A percentile compares a stretch with the other conserved stretches of the same genome.
Evolutionary conservation across 1,284 basidiomycete genomes (phyloP).

Genomic region (Moesziomyces sp.): DNA sequence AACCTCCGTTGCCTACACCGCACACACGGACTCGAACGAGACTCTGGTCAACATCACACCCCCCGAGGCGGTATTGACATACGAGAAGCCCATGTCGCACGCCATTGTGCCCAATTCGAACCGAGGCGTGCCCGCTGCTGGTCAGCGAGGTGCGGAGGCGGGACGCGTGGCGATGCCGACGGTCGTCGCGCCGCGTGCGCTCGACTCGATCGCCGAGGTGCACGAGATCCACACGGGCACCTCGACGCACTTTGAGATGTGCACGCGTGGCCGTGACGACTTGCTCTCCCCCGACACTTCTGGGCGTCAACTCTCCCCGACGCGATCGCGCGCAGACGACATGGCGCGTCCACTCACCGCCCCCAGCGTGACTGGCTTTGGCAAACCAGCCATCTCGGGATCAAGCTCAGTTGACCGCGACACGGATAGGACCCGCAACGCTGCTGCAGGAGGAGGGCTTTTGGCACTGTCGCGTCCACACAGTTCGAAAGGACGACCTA

Average conservation of each 20-base stretch:
- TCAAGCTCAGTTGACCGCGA: not conserved
- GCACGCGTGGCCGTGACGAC: not conserved
- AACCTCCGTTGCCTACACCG: no score
- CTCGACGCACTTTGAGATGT: not conserved
- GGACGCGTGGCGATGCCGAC: not conserved
- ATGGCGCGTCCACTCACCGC: not conserved
- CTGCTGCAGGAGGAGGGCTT: no score
- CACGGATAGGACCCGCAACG: not conserved
- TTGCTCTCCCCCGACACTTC: not conserved
- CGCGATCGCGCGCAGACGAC: not conserved
- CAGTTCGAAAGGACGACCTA: slow-evolving; percentile 4
- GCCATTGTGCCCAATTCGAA: no score
- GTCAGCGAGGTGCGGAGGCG: no score
- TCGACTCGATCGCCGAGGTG: slow-evolving; percentile 37
- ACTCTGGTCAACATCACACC: not conserved
- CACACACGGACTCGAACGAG: not conserved
- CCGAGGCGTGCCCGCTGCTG: no score
- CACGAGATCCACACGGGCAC: slow-evolving; percentile 16
- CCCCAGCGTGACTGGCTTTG: not conserved
- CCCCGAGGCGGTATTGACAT: not conserved
- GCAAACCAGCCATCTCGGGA: not conserved
- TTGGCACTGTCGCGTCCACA: not conserved
- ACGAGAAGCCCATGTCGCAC: not conserved
- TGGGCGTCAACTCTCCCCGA: not conserved
- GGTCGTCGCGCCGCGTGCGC: slow-evolving; percentile 7